Evolutionary conservation across 768 basidiomycete species (phyloP).

Genomic region (Exsudoporus frostii): DNA sequence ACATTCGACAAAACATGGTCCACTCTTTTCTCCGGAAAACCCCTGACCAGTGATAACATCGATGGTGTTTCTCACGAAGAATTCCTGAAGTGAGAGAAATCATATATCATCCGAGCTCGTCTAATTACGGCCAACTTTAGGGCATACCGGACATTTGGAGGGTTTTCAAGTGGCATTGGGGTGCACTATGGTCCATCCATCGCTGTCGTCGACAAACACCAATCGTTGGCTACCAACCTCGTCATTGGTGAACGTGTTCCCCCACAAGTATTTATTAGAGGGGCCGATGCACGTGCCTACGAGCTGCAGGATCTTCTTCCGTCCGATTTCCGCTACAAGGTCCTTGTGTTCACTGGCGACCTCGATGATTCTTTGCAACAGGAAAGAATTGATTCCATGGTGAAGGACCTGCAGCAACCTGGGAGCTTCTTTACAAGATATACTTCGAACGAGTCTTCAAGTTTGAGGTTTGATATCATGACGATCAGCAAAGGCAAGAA

Average conservation of each 20-base stretch:
- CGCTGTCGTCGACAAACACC: slow-evolving; percentile 34
- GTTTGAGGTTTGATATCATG: slow-evolving; percentile 30
- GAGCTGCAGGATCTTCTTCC: slow-evolving; percentile 51
- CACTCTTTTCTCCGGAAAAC: slow-evolving; percentile 53
- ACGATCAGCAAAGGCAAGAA: slow-evolving; percentile 32
- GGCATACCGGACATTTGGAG: slow-evolving; percentile 43
- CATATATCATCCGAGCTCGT: background rate
- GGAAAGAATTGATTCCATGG: slow-evolving; percentile 25
- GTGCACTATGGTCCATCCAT: slow-evolving; percentile 46
- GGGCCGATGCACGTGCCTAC: slow-evolving; percentile 43
- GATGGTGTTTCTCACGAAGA: slow-evolving; percentile 42
- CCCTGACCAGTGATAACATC: slow-evolving; percentile 34
- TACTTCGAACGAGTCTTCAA: slow-evolving; percentile 18
- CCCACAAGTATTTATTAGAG: slow-evolving; percentile 45
- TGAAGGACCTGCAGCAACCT: slow-evolving; percentile 24
- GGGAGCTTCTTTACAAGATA: slow-evolving; percentile 29
- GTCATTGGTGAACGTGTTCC: slow-evolving; percentile 49
- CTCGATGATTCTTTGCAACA: slow-evolving; percentile 17
- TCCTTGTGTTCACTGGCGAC: slow-evolving; percentile 46
- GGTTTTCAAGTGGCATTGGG: slow-evolving; percentile 47
- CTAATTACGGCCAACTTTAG: slow-evolving; percentile 24
- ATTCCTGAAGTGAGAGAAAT: slow-evolving; percentile 39
- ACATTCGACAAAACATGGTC: slow-evolving; percentile 51
- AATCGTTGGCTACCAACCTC: slow-evolving; percentile 38
- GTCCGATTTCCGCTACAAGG: slow-evolving; percentile 47